These are phyloP conservation scores for Singerocomus inundabilis DNA, from an alignment of 1,284 basidiomycete species.

Conservation along the genomic window DNA sequence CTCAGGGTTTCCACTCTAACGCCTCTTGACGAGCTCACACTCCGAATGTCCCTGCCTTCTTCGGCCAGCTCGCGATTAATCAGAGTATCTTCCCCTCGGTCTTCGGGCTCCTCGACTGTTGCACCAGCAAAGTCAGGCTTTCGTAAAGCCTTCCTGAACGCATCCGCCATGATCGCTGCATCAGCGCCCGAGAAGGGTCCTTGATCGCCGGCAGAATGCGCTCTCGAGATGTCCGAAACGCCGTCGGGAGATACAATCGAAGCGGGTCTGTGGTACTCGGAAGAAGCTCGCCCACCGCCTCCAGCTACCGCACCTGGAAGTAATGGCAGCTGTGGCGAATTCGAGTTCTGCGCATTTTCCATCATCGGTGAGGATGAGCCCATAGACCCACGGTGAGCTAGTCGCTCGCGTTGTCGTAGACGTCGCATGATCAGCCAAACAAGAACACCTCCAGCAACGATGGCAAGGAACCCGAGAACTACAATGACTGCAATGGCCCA, in stretches of 20 bases:
- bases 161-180: constrained; percentile 85
- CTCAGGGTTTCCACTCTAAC: constrained; percentile 71
- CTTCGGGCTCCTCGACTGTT: constrained; percentile 63
- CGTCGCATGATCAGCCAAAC: constrained; percentile 70
- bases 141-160: constrained; percentile 77
- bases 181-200: constrained; percentile 77
- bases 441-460: constrained; percentile 63
- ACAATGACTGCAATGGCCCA: constrained; percentile 90
- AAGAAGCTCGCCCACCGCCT: constrained; percentile 30
- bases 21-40: constrained; percentile 72
- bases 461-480: constrained; percentile 76
- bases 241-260: constrained; percentile 59
- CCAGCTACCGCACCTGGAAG: constrained; percentile 39
- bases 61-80: constrained; percentile 73
- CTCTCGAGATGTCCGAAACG: constrained; percentile 64
- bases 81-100: constrained; percentile 45
- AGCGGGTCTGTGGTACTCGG: constrained; percentile 37
- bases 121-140: constrained; percentile 76
- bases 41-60: constrained; percentile 78
- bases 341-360: constrained; percentile 46
- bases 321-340: constrained; percentile 52
- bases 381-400: constrained; percentile 68
- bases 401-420: constrained; percentile 49
- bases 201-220: constrained; percentile 53
- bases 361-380: constrained; percentile 81